phyloP scores from a whole-genome alignment of 345 rosid genomes.

The Corymbia maculata region DNA sequence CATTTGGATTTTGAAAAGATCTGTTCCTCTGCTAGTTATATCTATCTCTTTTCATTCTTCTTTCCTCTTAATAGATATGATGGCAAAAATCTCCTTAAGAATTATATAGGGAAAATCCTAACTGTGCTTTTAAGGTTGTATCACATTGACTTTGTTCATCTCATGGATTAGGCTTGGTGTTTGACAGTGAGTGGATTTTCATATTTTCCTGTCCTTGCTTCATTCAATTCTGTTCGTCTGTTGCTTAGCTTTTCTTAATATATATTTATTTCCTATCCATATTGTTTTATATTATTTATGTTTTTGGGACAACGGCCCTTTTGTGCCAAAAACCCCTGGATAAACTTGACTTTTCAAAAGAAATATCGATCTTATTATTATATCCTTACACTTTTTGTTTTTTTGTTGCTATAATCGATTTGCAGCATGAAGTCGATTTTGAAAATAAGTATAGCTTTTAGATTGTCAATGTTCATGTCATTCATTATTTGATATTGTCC shows the following conservation, averaged over 20 bases:
- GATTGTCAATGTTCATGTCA: background rate
- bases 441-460: background rate
- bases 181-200: background rate
- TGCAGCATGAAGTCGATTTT: background rate
- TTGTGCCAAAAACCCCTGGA: background rate
- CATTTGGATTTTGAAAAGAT: background rate
- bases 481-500: background rate
- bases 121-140: background rate
- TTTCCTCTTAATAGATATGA: background rate
- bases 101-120: background rate
- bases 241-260: background rate
- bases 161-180: background rate
- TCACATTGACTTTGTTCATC: background rate
- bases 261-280: background rate
- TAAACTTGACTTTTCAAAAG: background rate
- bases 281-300: background rate
- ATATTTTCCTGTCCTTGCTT: background rate
- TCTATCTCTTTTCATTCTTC: background rate
- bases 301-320: background rate
- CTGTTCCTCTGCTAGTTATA: fast-evolving
- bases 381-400: background rate
- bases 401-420: fast-evolving
- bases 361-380: background rate
- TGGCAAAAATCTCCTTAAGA: background rate
- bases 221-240: too few relatives aligned